Evolutionary conservation across 78 protist species (phyloP), one percentile per base, ranked within the genome.

Genomic region (Dictyostelium firmibasis): DNA sequence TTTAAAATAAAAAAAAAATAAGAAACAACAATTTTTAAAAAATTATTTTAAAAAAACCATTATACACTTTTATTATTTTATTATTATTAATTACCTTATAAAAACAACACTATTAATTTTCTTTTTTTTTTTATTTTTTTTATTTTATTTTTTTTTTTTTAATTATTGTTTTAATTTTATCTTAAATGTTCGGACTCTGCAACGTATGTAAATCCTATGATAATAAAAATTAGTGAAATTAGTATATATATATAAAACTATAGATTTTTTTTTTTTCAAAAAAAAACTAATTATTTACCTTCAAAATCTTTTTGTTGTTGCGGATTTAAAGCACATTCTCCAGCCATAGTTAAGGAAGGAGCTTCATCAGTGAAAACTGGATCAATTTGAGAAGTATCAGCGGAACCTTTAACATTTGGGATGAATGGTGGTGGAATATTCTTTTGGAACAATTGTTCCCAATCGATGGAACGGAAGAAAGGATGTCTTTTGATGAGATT

Each of bases 301-400:
- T 89, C 94, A 84, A 89, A 89, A 81, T 89, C 94, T 43, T 89
- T 89, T 89, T 89, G 94, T 81, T 89, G 87, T 31, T 81, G 78
- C 31, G 94, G 94, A 64, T 64, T 57, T 9, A 89, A 43, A 44
- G 96, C 92, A 62, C 86, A 83, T 44, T 92, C 92, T 78, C 92
- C 94, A 31, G 94, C 94, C 94, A 89, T 89, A 3, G 94, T 89
- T 14, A 95, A 33, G 10, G 92, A 78, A 20, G 97, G 97, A 9
- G 93, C 84, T 69, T 95, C 97, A 62, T 87, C 97, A 25, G 97
- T 96, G 75, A 96, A 96, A 16, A 84, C 92, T 25, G 97, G 97
- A 47, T 96, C 97, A 60, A 96, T 91, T 79, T 91, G 91, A 57
- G 95, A 85, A 31, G 96, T 96, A 72, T 96, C 97, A 50, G 96